Conservation (phyloP, 2,329 filamentous ascomycete genomes). For the Alternaria triticina region DNA sequence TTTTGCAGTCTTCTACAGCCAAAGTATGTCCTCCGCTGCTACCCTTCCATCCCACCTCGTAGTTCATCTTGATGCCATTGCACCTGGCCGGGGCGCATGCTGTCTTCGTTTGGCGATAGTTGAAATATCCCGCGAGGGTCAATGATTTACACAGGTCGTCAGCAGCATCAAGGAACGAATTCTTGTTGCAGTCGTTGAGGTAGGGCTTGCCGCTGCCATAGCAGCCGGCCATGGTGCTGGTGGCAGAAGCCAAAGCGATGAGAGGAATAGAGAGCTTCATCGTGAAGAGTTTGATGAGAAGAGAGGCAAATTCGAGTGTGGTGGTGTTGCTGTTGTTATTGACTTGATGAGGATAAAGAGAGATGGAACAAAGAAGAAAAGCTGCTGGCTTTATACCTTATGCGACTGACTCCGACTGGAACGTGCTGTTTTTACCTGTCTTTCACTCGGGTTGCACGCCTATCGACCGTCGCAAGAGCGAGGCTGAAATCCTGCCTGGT, state of each 20-base stretch:
- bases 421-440: neutral
- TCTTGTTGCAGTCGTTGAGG: neutral
- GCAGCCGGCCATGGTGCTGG: neutral
- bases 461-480: neutral
- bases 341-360: neutral
- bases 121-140: neutral
- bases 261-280: neutral
- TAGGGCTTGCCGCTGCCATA: neutral
- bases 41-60: neutral
- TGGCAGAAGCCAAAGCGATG: neutral
- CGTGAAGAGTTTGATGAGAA: neutral
- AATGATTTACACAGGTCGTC: neutral
- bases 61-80: neutral
- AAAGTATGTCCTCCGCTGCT: neutral
- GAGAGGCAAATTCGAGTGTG: neutral
- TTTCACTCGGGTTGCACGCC: neutral
- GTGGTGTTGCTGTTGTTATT: neutral
- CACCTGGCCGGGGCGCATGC: neutral
- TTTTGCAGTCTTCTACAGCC: neutral
- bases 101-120: neutral
- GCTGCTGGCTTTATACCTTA: neutral
- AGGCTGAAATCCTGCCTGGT: neutral
- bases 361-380: neutral
- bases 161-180: neutral
- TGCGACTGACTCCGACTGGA: neutral